Evolutionary conservation across 345 rosid species (phyloP).

Genomic region (Lumnitzera littorea): DNA sequence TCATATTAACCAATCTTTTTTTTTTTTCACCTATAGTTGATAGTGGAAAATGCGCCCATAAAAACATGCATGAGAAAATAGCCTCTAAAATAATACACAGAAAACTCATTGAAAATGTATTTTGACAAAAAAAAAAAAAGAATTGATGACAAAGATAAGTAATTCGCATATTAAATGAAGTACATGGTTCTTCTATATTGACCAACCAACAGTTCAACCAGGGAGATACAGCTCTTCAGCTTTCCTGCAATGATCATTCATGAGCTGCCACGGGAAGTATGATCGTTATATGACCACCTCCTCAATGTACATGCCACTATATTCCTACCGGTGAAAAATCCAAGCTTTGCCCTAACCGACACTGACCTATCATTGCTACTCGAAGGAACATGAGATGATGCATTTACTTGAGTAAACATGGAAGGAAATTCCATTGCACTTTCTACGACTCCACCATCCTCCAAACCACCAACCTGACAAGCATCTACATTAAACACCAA

Average conservation of each 20-base stretch:
- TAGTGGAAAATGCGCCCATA: constrained; percentile 6
- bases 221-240: not conserved
- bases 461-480: constrained; percentile 25
- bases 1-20: no score
- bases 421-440: constrained; percentile 25
- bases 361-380: constrained; percentile 45
- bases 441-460: constrained; percentile 38
- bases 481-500: constrained; percentile 60
- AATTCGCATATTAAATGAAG: constrained; percentile 35
- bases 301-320: constrained; percentile 44
- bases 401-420: constrained; percentile 22
- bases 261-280: constrained; percentile 20
- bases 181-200: constrained; percentile 10
- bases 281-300: constrained; percentile 44
- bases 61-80: constrained; percentile 64
- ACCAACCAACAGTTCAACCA: no score
- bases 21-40: no score
- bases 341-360: constrained; percentile 41
- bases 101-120: constrained; percentile 50
- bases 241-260: constrained; percentile 16
- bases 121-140: constrained; percentile 33
- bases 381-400: constrained; percentile 20
- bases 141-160: constrained; percentile 61
- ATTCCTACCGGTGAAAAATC: constrained; percentile 47
- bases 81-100: constrained; percentile 45